phyloP scores from a whole-genome alignment of 2,329 filamentous ascomycete genomes.

The Colletotrichum horii region DNA sequence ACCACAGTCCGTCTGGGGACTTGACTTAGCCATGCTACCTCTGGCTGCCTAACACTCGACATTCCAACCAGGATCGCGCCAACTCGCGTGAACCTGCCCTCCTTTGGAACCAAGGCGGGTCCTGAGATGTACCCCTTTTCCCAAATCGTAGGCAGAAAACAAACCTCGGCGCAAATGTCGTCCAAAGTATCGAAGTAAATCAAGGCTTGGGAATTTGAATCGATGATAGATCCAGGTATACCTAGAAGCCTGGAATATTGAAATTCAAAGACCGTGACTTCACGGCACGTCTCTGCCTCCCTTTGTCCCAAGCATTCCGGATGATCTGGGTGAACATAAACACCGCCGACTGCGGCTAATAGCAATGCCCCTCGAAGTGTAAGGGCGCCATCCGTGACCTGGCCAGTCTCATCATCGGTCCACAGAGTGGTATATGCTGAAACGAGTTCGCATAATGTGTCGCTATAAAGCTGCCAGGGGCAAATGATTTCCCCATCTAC shows the following conservation, averaged over 20 bases:
- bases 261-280: not conserved
- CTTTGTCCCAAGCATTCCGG: rapidly evolving
- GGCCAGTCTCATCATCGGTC: not conserved
- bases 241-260: not conserved
- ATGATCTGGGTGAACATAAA: not conserved
- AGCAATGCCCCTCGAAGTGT: not conserved
- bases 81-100: not conserved
- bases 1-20: not conserved
- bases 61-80: rapidly evolving
- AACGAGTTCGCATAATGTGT: no score
- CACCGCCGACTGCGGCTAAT: not conserved
- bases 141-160: not conserved
- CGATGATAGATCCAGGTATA: not conserved
- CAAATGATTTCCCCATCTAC: not conserved
- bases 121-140: not conserved
- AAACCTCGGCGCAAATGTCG: not conserved
- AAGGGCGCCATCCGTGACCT: not conserved
- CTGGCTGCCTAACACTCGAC: no score
- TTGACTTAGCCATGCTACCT: not conserved
- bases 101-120: not conserved
- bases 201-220: not conserved
- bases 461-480: not conserved
- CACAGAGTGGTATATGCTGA: rapidly evolving
- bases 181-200: not conserved
- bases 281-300: not conserved